Base-by-base conservation (phyloP, 2,329 filamentous ascomycete genomes). In the Hypomyces rosellus region DNA sequence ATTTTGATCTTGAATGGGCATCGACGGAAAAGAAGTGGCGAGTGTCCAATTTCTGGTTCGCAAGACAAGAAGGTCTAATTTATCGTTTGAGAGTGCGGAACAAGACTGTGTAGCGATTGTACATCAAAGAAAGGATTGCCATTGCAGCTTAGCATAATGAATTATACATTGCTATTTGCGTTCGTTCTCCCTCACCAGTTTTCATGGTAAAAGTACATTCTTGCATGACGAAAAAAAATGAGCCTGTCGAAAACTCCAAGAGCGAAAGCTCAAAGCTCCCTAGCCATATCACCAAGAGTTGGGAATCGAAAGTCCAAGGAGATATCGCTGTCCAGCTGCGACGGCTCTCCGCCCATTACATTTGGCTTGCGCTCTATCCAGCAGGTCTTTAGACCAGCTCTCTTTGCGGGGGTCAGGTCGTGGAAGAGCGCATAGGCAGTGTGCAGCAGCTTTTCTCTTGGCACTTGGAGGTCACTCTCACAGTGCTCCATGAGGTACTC, bases 371-470 rank as follows among this genome's bases (percentile, higher is more conserved):
- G 67, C 50, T 76, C 76, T 58, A 89, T 88, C 84, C 84, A 89
- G 15, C 76, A 77, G 50, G 76, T 82, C 56, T 72, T 73, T 34
- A 89, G 62, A 1, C 80, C 83, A 15, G 82, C 59, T 60, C 78
- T 63, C 65, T 77, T 78, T 3, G 82, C 81, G 0, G 86, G 82
- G 5, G 78, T 74, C 64, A 88, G 84, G 58, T 89, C 86, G 56
- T 84, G 79, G 37, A 73, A 75, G 63, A 88, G 67, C 54, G 82
- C 85, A 65, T 86, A 77, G 46, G 86, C 86, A 0, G 85, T 84
- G 62, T 88, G 84, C 55, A 88, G 61, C 41, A 89, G 70, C 53
- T 81, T 69, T 25, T 75, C 71, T 54, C 56, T 57, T 30, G 25
- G 25, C 9, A 30, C 25, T 4, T 65, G 60, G 0, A 87, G 63